Percentiles rank a stretch among this genome's conserved stretches.
phyloP scores from a whole-genome alignment of 306 rosid species.

The Gynostemma pentaphyllum region DNA sequence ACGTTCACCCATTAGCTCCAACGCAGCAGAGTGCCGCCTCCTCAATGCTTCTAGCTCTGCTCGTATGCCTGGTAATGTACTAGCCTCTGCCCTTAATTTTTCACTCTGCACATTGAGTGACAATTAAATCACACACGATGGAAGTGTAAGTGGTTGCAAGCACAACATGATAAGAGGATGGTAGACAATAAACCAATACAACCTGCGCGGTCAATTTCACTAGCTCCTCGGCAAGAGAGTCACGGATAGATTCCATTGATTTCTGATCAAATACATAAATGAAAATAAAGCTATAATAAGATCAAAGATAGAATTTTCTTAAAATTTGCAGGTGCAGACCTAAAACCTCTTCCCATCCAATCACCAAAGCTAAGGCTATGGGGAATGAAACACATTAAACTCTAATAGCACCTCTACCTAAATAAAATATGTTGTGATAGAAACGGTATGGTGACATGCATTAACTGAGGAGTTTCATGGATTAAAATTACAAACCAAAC shows the following conservation, averaged over 20 bases:
- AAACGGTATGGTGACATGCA: not conserved
- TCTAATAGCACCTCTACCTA: not conserved
- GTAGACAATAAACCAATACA: slow-evolving; percentile 6
- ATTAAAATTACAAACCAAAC: slow-evolving; percentile 49
- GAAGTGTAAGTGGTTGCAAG: not conserved
- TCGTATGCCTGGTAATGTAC: slow-evolving; percentile 63
- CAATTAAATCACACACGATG: slow-evolving; percentile 7
- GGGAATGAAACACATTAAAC: not conserved
- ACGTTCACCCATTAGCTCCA: slow-evolving; percentile 99
- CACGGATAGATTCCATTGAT: slow-evolving; percentile 89
- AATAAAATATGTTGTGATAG: not conserved
- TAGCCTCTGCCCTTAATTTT: slow-evolving; percentile 76
- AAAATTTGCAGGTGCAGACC: not conserved
- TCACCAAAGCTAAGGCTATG: not conserved
- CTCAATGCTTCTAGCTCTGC: slow-evolving; percentile 93
- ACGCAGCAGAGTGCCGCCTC: slow-evolving; percentile 93
- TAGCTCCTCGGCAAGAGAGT: slow-evolving; percentile 96
- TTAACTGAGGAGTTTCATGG: not conserved
- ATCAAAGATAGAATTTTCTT: slow-evolving; percentile 5
- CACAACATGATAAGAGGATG: not conserved
- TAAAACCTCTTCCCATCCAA: not conserved
- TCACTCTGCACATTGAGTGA: slow-evolving; percentile 61
- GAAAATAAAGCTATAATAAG: slow-evolving; percentile 1
- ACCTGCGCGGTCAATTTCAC: slow-evolving; percentile 94
- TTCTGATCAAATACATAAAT: slow-evolving; percentile 36